Evolutionary conservation across 2,329 filamentous ascomycete species (phyloP).

Genomic region (Alternaria alternata): DNA sequence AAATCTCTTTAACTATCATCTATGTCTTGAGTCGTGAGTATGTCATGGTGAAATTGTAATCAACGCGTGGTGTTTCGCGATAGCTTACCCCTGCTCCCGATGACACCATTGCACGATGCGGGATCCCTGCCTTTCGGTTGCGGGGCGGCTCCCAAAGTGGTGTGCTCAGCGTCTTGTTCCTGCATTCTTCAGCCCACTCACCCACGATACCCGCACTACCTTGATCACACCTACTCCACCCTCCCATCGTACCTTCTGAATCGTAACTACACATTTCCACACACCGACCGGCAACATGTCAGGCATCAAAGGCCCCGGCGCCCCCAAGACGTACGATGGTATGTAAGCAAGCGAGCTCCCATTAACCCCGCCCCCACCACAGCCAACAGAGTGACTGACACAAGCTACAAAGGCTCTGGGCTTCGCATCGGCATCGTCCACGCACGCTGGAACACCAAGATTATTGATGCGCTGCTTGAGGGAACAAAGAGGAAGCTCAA

Average conservation of each 20-base stretch:
- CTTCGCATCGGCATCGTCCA: conserved; percentile 95
- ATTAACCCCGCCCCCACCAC: conserved; percentile 9
- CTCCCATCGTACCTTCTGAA: not conserved
- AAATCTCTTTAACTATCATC: conserved; percentile 15
- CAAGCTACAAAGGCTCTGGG: conserved; percentile 54
- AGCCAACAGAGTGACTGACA: conserved; percentile 16
- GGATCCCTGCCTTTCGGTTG: conserved; percentile 23
- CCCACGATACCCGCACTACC: conserved; percentile 7
- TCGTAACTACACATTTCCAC: not conserved
- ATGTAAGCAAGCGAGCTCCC: conserved; percentile 28
- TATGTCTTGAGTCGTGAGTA: not conserved
- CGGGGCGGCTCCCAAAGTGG: conserved; percentile 22
- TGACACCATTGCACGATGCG: conserved; percentile 22
- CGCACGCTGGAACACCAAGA: conserved; percentile 89
- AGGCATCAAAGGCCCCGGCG: conserved; percentile 69
- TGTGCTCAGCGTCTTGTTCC: conserved; percentile 23
- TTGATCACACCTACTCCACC: not conserved
- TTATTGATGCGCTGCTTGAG: conserved; percentile 84
- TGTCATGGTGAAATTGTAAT: not conserved
- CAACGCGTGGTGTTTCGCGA: conserved; percentile 1
- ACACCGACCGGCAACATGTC: conserved; percentile 51
- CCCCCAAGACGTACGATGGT: conserved; percentile 66
- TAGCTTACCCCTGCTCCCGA: conserved; percentile 16
- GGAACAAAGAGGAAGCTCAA: conserved; percentile 82
- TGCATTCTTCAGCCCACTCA: conserved; percentile 35